Conservation (phyloP, 257 asterid genomes). For the Przewalskia tangutica region DNA sequence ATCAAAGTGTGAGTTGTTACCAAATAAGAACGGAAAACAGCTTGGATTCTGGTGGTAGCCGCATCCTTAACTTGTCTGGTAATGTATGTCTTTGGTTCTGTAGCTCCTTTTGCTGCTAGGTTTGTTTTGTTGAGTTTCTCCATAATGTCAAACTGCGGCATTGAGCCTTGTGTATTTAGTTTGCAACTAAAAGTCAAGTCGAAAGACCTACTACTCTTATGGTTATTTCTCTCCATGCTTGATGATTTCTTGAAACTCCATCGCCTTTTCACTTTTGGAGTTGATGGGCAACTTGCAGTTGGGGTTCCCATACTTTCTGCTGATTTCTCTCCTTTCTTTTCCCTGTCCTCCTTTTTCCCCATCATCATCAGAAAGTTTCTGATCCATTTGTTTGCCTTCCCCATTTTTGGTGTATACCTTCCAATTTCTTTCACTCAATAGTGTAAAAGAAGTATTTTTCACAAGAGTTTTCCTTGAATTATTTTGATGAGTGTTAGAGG, state of each 20-base stretch:
- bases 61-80: slow-evolving; percentile 10
- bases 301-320: slow-evolving; percentile 13
- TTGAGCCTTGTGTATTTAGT: slow-evolving; percentile 21
- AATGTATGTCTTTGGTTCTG: neutral
- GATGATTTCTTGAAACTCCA: slow-evolving; percentile 62
- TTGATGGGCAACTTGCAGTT: neutral
- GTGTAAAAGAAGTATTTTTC: neutral
- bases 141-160: slow-evolving; percentile 20
- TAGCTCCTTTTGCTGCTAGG: slow-evolving; percentile 7
- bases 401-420: slow-evolving; percentile 31
- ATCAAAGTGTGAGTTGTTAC: slow-evolving; percentile 12
- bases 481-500: neutral
- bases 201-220: slow-evolving; percentile 28
- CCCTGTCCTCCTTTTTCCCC: slow-evolving; percentile 48
- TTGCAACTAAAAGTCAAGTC: slow-evolving; percentile 24
- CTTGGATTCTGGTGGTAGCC: slow-evolving; percentile 65
- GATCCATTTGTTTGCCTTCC: slow-evolving; percentile 68
- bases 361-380: slow-evolving; percentile 47
- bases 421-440: neutral
- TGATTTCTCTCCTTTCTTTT: slow-evolving; percentile 25
- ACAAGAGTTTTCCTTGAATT: neutral
- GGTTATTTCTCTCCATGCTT: slow-evolving; percentile 13
- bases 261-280: slow-evolving; percentile 44
- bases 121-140: slow-evolving; percentile 11
- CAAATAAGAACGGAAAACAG: slow-evolving; percentile 61